Conservation (phyloP, 805 yeast genomes). For the Ogataea salicorniae region DNA sequence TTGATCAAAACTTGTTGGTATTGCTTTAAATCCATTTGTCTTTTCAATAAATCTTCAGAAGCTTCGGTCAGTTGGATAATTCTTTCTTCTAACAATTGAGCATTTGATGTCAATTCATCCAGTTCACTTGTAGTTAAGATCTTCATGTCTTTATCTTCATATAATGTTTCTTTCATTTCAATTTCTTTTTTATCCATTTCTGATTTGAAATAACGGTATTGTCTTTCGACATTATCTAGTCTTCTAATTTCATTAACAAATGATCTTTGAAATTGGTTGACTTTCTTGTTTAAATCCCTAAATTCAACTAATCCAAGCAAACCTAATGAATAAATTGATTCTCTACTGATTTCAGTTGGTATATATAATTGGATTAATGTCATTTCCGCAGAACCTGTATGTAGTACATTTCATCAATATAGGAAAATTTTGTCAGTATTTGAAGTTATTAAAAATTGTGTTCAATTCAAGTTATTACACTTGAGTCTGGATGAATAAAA, state of each 20-base stretch:
- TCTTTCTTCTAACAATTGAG: constrained; percentile 67
- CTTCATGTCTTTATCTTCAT: constrained; percentile 18
- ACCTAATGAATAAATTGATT: constrained; percentile 81
- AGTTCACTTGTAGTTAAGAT: constrained; percentile 39
- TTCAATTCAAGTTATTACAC: too few species aligned
- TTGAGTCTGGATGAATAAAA: background rate
- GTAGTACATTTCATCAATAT: background rate
- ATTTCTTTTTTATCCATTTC: constrained; percentile 41
- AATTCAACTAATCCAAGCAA: constrained; percentile 82
- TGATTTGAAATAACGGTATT: constrained; percentile 51
- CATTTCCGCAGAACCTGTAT: constrained; percentile 89
- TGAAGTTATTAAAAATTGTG: background rate
- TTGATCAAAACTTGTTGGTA: constrained; percentile 56
- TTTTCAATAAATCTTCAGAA: constrained; percentile 54
- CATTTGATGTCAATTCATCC: constrained; percentile 63
- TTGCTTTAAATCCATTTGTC: constrained; percentile 65
- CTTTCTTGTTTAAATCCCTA: constrained; percentile 80
- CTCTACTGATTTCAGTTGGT: constrained; percentile 86
- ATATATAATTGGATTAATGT: constrained; percentile 85
- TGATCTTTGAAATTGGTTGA: constrained; percentile 83
- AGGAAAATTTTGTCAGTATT: constrained; percentile 2
- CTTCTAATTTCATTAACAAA: constrained; percentile 84
- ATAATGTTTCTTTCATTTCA: constrained; percentile 16
- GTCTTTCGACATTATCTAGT: constrained; percentile 85
- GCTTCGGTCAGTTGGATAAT: constrained; percentile 67